Evolutionary conservation across 75 land plant genomes (phyloP).

Genomic region (Cryptomeria japonica): DNA sequence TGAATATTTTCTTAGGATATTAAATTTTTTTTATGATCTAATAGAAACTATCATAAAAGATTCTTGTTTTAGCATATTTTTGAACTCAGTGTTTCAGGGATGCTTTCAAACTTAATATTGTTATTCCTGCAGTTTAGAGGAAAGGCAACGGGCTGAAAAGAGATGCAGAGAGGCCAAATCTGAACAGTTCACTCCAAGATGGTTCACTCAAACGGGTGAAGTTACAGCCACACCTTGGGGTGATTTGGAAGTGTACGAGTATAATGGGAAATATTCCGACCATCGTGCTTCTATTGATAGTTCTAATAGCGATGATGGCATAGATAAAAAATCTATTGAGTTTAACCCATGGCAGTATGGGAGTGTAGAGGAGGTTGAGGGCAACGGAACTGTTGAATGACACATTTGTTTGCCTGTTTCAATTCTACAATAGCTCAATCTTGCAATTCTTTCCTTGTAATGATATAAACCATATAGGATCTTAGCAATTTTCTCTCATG

Average conservation of each 20-base stretch:
- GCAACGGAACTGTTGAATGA: conserved; percentile 1
- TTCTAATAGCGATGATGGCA: conserved; percentile 22
- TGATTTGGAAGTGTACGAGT: conserved; percentile 91
- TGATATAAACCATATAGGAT: not conserved
- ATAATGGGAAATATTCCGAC: conserved; percentile 83
- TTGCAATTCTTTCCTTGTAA: conserved; percentile 3
- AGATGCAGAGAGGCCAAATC: conserved; percentile 65
- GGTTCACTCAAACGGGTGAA: conserved; percentile 86
- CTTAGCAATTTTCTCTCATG: not conserved
- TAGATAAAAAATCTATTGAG: conserved; percentile 47
- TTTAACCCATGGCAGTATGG: conserved; percentile 98
- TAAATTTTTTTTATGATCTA: not conserved
- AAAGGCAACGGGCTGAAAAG: conserved; percentile 94
- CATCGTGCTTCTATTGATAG: conserved; percentile 56
- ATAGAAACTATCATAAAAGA: not conserved
- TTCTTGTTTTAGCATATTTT: not conserved
- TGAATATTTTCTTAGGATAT: not conserved
- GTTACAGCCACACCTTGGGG: conserved; percentile 94
- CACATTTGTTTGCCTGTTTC: not conserved
- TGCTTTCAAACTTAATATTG: not conserved
- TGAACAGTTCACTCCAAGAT: conserved; percentile 71
- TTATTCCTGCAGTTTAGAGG: conserved; percentile 76
- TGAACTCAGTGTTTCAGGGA: not conserved
- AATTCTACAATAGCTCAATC: not conserved
- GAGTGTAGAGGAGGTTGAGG: conserved; percentile 3